Conservation (phyloP, 352 stramenopile genomes). For the Aphanomyces cochlioides region DNA sequence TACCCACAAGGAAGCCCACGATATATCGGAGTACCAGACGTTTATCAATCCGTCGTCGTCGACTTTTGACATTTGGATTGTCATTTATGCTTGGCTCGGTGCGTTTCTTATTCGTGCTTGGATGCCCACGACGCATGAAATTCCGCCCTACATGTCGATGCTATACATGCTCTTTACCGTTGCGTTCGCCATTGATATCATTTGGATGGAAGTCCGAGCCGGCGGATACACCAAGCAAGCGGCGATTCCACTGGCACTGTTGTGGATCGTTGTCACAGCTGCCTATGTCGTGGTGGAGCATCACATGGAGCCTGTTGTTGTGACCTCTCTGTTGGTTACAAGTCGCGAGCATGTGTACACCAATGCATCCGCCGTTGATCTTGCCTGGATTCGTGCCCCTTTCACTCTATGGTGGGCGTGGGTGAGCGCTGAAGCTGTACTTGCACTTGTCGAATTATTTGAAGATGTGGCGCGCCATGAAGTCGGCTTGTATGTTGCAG, state of each 20-base stretch:
- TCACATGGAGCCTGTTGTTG: background rate
- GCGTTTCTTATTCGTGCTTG: background rate
- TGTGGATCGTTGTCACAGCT: background rate
- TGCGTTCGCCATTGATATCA: background rate
- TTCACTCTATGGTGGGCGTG: conserved; percentile 8
- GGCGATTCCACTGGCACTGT: background rate
- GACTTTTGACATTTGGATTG: background rate
- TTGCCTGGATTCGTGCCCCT: background rate
- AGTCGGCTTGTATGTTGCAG: background rate
- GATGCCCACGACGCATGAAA: background rate
- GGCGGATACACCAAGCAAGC: background rate
- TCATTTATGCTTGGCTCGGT: background rate
- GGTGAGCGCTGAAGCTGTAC: background rate
- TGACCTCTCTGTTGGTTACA: background rate
- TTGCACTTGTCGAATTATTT: background rate
- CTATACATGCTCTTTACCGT: background rate
- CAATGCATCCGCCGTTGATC: background rate
- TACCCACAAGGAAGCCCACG: background rate
- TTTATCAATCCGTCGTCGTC: background rate
- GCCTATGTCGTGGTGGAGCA: background rate
- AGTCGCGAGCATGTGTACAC: background rate
- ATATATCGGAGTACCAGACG: background rate
- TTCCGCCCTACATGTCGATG: background rate
- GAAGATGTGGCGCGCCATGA: background rate
- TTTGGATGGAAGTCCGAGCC: background rate